Base-by-base conservation (phyloP, 495 filamentous ascomycete genomes). In the Talaromyces trachyspermus region DNA sequence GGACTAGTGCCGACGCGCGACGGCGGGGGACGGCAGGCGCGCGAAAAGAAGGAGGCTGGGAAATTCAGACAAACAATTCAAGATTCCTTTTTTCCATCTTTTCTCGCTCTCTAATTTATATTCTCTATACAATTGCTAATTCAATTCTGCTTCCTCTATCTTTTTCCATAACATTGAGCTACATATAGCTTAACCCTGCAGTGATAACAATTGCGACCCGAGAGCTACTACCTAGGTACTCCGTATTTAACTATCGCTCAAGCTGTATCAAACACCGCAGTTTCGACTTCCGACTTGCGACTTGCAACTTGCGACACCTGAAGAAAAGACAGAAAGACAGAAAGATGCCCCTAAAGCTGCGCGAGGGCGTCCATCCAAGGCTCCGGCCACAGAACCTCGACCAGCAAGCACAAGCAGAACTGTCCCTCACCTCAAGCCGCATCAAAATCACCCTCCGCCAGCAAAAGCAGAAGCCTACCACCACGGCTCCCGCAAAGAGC, bases 41-140 rank as follows among this genome's bases (percentile, higher is more conserved):
- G 15, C 30, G 26, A 41, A 49, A 48, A 27, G 14, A 12, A 40
- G 46, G 38, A 27, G 46, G 33, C 46, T 49, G 36, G 36, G 46
- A 20, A 41, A 49, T 25, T 15, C 11, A 42, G 39, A 17, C n/a
- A 17, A 40, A 40, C 20, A 42, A 14, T 42, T 42, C 39, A 42
- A 26, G 39, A 26, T 42, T 42, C 39, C 23, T 26, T 42, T 42
- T 26, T 24, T 15, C 39, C 24, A 25, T 42, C 12, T 40, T 40
- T 24, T 40, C 10, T 42, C 17, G 20, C 26, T 26, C 26, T 22
- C 26, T 24, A 18, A n/a, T 12, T 42, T n/a, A 8, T 42, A 17
- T n/a, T 26, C 22, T 42, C 20, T 42, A n/a, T n/a, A n/a, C 26
- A 8, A 3, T 14, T 6, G 5, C 4, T 42, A 15, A 10, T 42